These are phyloP conservation scores for Metschnikowia amazonensis DNA, from an alignment of 805 yeast genomes.

Conservation along the genomic window DNA sequence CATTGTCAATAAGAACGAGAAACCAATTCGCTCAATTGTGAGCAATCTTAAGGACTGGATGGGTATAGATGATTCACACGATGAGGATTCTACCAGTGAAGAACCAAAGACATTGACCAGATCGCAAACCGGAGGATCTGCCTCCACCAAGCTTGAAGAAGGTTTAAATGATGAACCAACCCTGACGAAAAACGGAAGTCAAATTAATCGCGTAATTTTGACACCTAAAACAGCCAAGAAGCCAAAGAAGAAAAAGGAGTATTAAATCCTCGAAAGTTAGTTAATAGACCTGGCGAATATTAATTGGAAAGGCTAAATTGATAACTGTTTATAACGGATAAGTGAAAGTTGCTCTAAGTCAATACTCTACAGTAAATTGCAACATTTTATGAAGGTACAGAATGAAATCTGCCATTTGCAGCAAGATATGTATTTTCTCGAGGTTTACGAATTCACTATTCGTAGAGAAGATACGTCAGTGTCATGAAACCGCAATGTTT, in stretches of 20 bases:
- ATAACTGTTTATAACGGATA: neutral
- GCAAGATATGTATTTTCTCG: no score
- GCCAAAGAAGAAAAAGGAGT: neutral
- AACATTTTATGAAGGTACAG: no score
- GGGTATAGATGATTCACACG: slow-evolving; percentile 28
- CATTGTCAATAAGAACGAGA: slow-evolving; percentile 50
- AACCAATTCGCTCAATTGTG: slow-evolving; percentile 29
- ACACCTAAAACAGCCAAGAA: slow-evolving; percentile 6
- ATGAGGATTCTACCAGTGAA: slow-evolving; percentile 26
- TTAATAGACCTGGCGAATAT: slow-evolving; percentile 8
- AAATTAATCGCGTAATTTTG: slow-evolving; percentile 1
- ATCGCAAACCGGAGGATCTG: neutral
- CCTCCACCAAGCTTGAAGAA: neutral
- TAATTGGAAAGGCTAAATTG: slow-evolving; percentile 2
- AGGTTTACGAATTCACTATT: no score
- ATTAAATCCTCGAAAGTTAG: neutral
- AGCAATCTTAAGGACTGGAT: slow-evolving; percentile 45
- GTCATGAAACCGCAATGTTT: no score
- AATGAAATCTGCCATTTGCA: neutral
- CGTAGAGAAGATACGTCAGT: no score
- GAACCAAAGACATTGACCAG: slow-evolving; percentile 14
- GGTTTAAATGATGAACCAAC: neutral
- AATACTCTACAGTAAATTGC: no score
- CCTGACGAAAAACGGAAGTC: neutral
- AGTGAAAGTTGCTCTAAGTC: no score